Percentiles rank a stretch among this genome's conserved stretches.
phyloP scores from a whole-genome alignment of 306 rosid genomes.

The Citrullus amarus region DNA sequence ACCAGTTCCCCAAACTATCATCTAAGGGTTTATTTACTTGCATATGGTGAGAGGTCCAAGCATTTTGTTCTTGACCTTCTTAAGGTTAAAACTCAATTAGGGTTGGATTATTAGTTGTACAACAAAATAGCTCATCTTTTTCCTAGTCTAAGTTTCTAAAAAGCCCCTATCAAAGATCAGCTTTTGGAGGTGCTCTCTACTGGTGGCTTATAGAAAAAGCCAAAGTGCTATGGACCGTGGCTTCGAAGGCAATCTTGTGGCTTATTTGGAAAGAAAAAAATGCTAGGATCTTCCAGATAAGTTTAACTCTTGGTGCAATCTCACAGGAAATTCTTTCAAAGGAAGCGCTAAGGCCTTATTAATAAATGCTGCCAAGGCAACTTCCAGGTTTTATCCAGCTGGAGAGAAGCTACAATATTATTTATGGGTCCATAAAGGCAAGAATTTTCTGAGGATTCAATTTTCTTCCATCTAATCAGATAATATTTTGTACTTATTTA shows the following conservation, averaged over 20 bases:
- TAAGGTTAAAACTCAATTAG: neutral
- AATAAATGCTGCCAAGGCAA: neutral
- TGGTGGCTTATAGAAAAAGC: neutral
- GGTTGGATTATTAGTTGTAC: neutral
- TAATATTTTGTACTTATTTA: neutral
- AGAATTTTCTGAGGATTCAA: neutral
- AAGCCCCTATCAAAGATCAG: neutral
- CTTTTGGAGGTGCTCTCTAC: neutral
- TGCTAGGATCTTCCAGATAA: neutral
- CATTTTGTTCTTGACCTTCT: neutral
- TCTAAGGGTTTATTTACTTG: neutral
- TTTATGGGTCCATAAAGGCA: neutral
- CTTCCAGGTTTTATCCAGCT: neutral
- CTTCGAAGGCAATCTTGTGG: neutral
- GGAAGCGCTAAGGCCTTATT: neutral
- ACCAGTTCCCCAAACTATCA: neutral
- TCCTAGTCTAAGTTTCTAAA: neutral
- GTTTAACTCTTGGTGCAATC: neutral
- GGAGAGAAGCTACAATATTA: neutral
- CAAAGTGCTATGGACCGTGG: neutral
- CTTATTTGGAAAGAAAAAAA: neutral
- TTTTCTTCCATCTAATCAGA: neutral
- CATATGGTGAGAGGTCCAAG: neutral
- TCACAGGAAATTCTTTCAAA: neutral
- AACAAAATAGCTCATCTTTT: neutral